Percentiles rank a stretch among this genome's conserved stretches.
Evolutionary conservation across 2,329 filamentous ascomycete genomes (phyloP).

Genomic region (Ceratocystis albifundus): DNA sequence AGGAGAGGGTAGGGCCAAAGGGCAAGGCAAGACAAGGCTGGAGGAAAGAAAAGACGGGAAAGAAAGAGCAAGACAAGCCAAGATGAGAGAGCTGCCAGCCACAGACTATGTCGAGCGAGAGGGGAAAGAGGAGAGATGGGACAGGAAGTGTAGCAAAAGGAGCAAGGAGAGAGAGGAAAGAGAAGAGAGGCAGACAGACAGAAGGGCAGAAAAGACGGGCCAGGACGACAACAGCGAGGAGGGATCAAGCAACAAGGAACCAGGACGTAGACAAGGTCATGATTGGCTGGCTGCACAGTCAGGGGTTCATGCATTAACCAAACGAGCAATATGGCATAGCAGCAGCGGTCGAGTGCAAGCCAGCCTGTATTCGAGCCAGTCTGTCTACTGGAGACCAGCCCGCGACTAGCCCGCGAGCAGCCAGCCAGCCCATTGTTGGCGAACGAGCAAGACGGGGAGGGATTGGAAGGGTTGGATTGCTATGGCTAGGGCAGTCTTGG

Average conservation of each 20-base stretch:
- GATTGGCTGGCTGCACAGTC: constrained; percentile 3
- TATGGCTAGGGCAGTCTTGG: too few relatives aligned
- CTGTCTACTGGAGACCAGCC: too few relatives aligned
- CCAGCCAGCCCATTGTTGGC: too few relatives aligned
- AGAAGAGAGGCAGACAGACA: constrained; percentile 15
- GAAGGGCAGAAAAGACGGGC: constrained; percentile 11
- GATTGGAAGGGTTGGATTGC: too few relatives aligned
- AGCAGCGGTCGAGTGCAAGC: too few relatives aligned
- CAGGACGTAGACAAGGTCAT: neutral
- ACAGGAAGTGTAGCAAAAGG: constrained; percentile 15
- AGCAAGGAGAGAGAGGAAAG: constrained; percentile 15
- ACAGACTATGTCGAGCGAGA: neutral
- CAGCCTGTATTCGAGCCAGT: too few relatives aligned
- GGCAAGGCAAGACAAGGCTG: neutral
- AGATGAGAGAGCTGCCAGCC: neutral
- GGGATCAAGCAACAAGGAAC: neutral
- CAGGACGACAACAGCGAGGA: constrained; percentile 12
- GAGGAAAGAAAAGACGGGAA: neutral
- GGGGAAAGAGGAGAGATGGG: neutral
- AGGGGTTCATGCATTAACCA: constrained; percentile 9
- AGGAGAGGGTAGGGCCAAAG: neutral
- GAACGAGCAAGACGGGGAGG: too few relatives aligned
- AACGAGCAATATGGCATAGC: too few relatives aligned
- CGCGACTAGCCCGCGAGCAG: too few relatives aligned
- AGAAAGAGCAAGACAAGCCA: neutral